Conservation (phyloP, 1,284 basidiomycete genomes). For the Cutaneotrichosporon cutaneum region DNA sequence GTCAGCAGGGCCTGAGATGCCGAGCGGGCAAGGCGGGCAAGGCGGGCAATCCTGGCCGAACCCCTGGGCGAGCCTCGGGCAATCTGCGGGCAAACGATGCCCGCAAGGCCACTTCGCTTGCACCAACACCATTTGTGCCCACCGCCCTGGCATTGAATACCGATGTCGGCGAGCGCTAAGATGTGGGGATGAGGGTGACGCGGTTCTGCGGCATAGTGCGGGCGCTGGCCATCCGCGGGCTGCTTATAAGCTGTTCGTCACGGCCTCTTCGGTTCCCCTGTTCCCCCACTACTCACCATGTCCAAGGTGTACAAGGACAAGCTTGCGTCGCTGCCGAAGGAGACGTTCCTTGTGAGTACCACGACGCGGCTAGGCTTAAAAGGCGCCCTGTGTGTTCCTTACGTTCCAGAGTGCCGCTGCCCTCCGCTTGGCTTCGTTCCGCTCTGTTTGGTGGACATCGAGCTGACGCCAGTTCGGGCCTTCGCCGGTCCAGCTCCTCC, state of each 20-base stretch:
- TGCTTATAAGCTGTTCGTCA: neutral
- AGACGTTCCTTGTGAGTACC: conserved; percentile 17
- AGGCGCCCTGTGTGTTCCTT: no score
- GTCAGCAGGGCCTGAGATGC: no score
- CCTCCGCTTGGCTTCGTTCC: neutral
- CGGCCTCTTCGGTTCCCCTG: neutral
- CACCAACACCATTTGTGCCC: no score
- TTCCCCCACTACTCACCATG: conserved; percentile 1
- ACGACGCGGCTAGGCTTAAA: no score
- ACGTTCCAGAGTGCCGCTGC: no score
- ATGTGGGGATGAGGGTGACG: neutral
- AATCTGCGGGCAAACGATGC: neutral
- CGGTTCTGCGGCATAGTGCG: no score
- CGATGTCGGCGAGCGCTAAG: neutral
- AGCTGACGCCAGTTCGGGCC: conserved; percentile 35
- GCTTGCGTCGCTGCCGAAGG: conserved; percentile 16
- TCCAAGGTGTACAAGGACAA: conserved; percentile 12
- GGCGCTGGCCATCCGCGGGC: no score
- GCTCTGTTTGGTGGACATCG: no score
- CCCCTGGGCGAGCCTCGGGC: neutral
- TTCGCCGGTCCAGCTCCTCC: conserved; percentile 37
- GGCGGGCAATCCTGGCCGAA: neutral
- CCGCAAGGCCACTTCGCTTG: conserved; percentile 4
- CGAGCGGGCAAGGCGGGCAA: neutral
- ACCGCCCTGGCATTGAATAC: neutral